A percentile compares a stretch with the other conserved stretches of the same genome.
Conservation (phyloP, 2,329 filamentous ascomycete species). For the Fusarium sp. region DNA sequence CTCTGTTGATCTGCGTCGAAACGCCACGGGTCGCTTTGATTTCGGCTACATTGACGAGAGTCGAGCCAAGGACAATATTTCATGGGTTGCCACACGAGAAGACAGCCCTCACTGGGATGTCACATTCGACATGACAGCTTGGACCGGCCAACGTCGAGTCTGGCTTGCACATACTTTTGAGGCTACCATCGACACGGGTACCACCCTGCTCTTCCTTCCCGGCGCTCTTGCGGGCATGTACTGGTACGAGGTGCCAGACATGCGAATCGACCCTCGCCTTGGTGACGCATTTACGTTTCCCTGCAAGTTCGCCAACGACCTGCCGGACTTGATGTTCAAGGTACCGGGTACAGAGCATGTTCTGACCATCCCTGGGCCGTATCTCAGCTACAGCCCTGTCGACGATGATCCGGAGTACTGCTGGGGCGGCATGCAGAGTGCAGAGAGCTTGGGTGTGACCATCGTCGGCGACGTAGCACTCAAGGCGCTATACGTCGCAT, state of each 20-base stretch:
- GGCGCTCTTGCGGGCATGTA: slow-evolving; percentile 71
- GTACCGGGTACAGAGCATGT: slow-evolving; percentile 65
- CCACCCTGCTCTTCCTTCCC: slow-evolving; percentile 75
- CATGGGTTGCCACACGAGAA: slow-evolving; percentile 58
- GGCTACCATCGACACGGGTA: slow-evolving; percentile 79
- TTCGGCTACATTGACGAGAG: slow-evolving; percentile 65
- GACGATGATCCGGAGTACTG: slow-evolving; percentile 69
- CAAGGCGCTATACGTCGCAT: slow-evolving; percentile 83
- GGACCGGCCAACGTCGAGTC: slow-evolving; percentile 63
- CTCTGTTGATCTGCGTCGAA: slow-evolving; percentile 65
- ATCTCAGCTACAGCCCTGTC: slow-evolving; percentile 69
- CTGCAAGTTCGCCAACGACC: slow-evolving; percentile 64
- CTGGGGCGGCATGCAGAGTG: slow-evolving; percentile 82
- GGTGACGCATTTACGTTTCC: slow-evolving; percentile 70
- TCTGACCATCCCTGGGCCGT: slow-evolving; percentile 67
- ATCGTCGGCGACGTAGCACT: slow-evolving; percentile 87
- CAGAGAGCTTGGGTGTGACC: slow-evolving; percentile 63
- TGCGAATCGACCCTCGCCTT: slow-evolving; percentile 62
- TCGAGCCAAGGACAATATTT: slow-evolving; percentile 59
- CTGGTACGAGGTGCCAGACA: slow-evolving; percentile 69
- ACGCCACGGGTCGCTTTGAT: slow-evolving; percentile 64
- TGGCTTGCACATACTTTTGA: slow-evolving; percentile 64
- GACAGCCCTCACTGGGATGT: slow-evolving; percentile 59
- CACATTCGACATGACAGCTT: slow-evolving; percentile 65
- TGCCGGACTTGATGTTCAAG: slow-evolving; percentile 72